Evolutionary conservation across 352 stramenopile genomes (phyloP), one percentile per base, ranked within the genome.

Genomic region (Phytophthora pinifolia): DNA sequence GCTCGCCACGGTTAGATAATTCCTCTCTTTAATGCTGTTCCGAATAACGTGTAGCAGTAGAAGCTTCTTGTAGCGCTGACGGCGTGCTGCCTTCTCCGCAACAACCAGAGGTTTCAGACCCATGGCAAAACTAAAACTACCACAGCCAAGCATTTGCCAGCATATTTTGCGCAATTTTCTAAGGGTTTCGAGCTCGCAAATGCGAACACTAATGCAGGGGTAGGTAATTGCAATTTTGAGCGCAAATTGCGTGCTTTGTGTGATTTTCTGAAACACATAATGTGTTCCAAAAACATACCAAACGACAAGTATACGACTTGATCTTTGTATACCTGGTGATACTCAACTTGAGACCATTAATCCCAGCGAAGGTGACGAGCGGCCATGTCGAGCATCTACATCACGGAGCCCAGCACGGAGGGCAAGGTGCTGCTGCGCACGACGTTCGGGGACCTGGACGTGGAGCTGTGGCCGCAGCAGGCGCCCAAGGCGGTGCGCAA

Each of bases 381-480:
- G 13, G 13, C 8, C 56, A 99, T 99, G 96, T 98, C 90, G 30
- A 96, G 94, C 66, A 96, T 99, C 35, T 99, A 99, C 72, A 91
- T 97, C 44, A 98, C 93, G 2, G 96, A 99, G 81, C 97, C 96
- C 17, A 74, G 85, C 38, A 98, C 96, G 31, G 79, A 96, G 54
- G 97, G 96, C 15, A 98, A 98, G 60, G 92, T 99, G 45, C 72
- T 99, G 20, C 75, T 99, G 33, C 86, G 98, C 61, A 99, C 97
- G 46, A 97, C 89, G 35, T 95, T 98, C 55, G 97, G 97, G n/a
- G 94, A 98, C 53, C 59, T 99, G 12, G 96, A 99, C 59, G 86
- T 99, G 29, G 88, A 99, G 61, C 74, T 99, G 41, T 99, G 94
- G 94, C 88, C 91, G 37, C 95, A 98, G 57, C 96, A 99, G 76